Evolutionary conservation across 306 rosid genomes (phyloP).

Genomic region (Acacia crassicarpa): DNA sequence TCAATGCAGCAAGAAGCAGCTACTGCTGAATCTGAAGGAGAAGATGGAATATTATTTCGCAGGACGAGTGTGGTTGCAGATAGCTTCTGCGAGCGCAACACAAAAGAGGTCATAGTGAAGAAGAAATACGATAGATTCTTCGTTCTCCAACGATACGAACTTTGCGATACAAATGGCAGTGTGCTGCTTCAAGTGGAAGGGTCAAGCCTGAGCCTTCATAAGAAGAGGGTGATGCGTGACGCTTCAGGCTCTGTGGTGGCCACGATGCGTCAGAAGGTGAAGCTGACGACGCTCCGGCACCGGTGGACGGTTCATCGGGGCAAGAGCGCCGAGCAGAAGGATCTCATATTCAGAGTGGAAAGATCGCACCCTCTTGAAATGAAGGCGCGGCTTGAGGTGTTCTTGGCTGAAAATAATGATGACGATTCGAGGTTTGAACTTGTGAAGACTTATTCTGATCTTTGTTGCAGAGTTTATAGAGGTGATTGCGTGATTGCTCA

Average conservation of each 20-base stretch:
- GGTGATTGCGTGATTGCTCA: neutral
- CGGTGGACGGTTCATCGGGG: conserved; percentile 37
- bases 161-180: conserved; percentile 15
- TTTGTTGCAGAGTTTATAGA: neutral
- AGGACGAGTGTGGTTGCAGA: conserved; percentile 22
- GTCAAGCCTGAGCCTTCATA: conserved; percentile 25
- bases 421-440: neutral
- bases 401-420: neutral
- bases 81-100: conserved; percentile 23
- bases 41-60: conserved; percentile 3
- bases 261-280: conserved; percentile 37
- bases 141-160: conserved; percentile 26
- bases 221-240: conserved; percentile 37
- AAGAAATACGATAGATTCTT: conserved; percentile 34
- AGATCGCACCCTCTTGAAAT: conserved; percentile 22
- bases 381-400: neutral
- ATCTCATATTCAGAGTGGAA: conserved; percentile 16
- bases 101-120: conserved; percentile 26
- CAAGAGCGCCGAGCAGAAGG: conserved; percentile 16
- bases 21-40: conserved; percentile 11
- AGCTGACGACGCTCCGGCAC: conserved; percentile 25
- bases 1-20: neutral
- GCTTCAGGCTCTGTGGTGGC: conserved; percentile 28
- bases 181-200: conserved; percentile 38
- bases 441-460: conserved; percentile 4